Evolutionary conservation across 371 early-diverging fungal species (phyloP).

Genomic region (Neoconidiobolus thromboides): DNA sequence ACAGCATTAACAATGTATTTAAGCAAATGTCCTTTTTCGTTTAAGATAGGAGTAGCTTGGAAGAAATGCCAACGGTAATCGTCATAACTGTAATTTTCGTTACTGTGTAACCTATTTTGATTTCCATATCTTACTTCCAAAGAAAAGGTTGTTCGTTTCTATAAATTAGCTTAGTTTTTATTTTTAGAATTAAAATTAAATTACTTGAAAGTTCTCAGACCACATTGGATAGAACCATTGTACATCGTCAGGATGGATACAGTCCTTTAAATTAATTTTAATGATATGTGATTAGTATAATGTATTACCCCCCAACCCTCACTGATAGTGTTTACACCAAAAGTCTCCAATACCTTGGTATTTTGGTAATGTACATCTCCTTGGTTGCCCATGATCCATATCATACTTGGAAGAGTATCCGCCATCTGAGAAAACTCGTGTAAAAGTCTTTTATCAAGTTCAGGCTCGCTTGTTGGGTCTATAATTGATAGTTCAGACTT

Average conservation of each 20-base stretch:
- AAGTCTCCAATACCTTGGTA: not conserved
- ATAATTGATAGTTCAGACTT: not conserved
- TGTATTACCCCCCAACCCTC: not conserved
- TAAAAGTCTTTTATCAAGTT: not conserved
- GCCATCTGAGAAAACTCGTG: not conserved
- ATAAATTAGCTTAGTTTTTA: not conserved
- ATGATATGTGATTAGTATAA: not conserved
- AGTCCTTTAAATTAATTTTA: not conserved
- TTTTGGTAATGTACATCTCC: not conserved
- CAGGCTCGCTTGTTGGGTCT: not conserved
- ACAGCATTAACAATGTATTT: not conserved
- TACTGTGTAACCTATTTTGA: not conserved
- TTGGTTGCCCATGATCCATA: not conserved
- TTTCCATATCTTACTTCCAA: not conserved
- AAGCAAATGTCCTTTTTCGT: not conserved
- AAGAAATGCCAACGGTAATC: not conserved
- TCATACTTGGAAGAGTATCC: not conserved
- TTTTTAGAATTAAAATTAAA: not conserved
- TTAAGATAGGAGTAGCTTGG: not conserved
- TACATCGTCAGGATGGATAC: not conserved
- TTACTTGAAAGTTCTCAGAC: not conserved
- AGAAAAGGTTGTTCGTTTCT: not conserved
- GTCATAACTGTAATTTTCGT: not conserved
- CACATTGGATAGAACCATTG: not conserved
- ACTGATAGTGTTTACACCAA: not conserved